Base-by-base conservation (phyloP, 2,329 filamentous ascomycete species). In the Monosporascus sp. region DNA sequence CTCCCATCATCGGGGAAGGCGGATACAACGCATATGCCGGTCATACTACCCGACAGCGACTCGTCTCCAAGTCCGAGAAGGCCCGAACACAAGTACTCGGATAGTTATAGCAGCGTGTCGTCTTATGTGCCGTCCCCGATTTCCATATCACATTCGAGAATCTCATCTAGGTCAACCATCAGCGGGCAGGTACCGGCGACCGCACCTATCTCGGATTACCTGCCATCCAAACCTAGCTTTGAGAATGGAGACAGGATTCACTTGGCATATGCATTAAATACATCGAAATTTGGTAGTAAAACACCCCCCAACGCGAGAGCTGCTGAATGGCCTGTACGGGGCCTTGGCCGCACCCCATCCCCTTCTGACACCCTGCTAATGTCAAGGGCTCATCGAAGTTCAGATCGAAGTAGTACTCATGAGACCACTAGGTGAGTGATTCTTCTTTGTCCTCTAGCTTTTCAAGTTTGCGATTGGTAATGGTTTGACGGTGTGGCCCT, bases 161-260 rank as follows among this genome's bases (percentile, higher is more conserved):
- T 80, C 49, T 81, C 80, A 2, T 82, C 79, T 0, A 70, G 76
- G 44, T 81, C 80, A 1, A 81, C 78, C 0, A 69, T 78, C 22
- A 74, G 74, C 49, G 74, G 74, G 9, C 64, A 70, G 7, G 70
- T 72, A 52, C 63, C 68, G 14, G 61, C 71, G 41, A 65, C 63
- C 16, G 60, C 67, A 9, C 63, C 70, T 6, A 57, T 70, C 20
- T 64, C 68, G 22, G 74, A 78, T 45, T 65, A 73, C 40, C 68
- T 70, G 5, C 61, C 66, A 4, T 60, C 71, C 19, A 74, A 77
- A 49, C 64, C 68, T 22, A 53, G 57, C 31, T 50, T 52, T 52
- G 31, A 58, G 50, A 35, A 16, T 55, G 45, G 51, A 55, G 19
- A 19, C 52, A 55, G 51, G 55, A 49, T 50, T 48, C 58, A 49